Percentiles rank a stretch among this genome's conserved stretches.
Conservation (phyloP, 352 stramenopile species). For the Pythium graminicola region DNA sequence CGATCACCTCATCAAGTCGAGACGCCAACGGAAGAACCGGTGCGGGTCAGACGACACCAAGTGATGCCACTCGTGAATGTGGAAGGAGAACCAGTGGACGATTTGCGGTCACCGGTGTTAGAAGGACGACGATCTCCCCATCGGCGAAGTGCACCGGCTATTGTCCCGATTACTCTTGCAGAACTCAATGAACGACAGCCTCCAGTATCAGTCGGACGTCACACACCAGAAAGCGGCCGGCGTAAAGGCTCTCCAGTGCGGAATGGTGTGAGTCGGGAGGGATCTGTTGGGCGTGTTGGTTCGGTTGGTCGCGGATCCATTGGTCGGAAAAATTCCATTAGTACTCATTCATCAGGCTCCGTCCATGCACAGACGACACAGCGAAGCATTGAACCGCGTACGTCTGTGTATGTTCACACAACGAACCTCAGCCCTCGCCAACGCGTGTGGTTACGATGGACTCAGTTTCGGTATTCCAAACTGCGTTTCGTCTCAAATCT, state of each 20-base stretch:
- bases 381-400: constrained; percentile 21
- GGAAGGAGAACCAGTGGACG: constrained; percentile 4
- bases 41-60: constrained; percentile 12
- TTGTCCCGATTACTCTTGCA: constrained; percentile 3
- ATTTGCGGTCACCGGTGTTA: neutral
- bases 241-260: neutral
- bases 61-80: constrained; percentile 15
- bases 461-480: constrained; percentile 37
- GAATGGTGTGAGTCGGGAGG: neutral
- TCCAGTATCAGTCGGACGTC: neutral
- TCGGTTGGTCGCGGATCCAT: constrained; percentile 14
- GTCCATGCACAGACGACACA: neutral
- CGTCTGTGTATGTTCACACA: constrained; percentile 28
- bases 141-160: constrained; percentile 8
- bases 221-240: neutral
- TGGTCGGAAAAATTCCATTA: constrained; percentile 10
- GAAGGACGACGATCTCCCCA: constrained; percentile 3
- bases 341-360: constrained; percentile 13
- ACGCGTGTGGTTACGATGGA: constrained; percentile 31
- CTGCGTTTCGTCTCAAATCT: constrained; percentile 31
- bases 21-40: neutral
- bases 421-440: constrained; percentile 23
- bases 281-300: neutral
- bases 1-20: neutral
- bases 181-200: constrained; percentile 2